Base-by-base conservation (phyloP, 2,329 filamentous ascomycete species). In the Juglanconis sp. region DNA sequence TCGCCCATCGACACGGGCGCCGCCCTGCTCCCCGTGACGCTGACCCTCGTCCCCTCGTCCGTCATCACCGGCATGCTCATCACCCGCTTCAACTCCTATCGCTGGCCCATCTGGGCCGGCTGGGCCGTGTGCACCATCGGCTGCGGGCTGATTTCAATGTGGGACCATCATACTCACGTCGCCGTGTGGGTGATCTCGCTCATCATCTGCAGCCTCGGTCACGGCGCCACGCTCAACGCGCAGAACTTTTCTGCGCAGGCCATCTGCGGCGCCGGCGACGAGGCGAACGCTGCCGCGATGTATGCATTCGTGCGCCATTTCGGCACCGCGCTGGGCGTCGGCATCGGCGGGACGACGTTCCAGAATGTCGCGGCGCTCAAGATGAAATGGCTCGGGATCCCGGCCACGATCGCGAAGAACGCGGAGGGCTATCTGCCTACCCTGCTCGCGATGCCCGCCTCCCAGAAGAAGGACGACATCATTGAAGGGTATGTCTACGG, bases 401-500 rank as follows among this genome's bases (percentile, higher is more conserved):
- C 72, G 0, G 63, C 65, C 10, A 60, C 64, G 10, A 74, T 76
- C 54, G 67, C 69, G 9, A 64, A 66, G 42, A 60, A 71, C 17
- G 66, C 70, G 10, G 70, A 72, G 62, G 67, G 64, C 4, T 70
- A 66, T 38, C 66, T 71, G 42, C 34, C 51, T 8, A 46, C 54
- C 30, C 64, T 71, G 62, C 47, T 56, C 5, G 46, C 42, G 4
- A 67, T 71, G 65, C 58, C 63, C 0, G 63, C 65, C 1, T 34
- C 40, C 2, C 65, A 66, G 30, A 34, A 53, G 11, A 59, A 55
- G 60, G 50, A 34, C 6, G 31, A 17, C 48, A 64, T 62, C 36
- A n/a, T 47, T 40, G 42, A 51, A 55, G 77, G 78, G 10, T 87
- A 86, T 67, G 80, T 79, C 3, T 78, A 81, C 64, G 81, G 80